Percentiles rank a stretch among this genome's conserved stretches.
Conservation (phyloP, 331 rosid genomes). For the Quercus phellos region DNA sequence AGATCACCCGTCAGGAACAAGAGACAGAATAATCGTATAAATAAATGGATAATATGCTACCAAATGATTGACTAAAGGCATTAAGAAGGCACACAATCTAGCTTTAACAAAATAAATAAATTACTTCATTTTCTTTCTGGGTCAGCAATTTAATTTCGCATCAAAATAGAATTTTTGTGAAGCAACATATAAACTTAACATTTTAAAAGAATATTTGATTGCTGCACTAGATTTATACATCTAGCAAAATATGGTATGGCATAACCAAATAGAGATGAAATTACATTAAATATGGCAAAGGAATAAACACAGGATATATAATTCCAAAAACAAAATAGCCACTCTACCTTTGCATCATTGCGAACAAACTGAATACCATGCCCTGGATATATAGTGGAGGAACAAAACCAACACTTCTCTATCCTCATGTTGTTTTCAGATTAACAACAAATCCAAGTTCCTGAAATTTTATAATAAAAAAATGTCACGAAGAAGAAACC, state of each 20-base stretch:
- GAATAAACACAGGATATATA: neutral
- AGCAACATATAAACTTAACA: neutral
- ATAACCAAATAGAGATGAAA: neutral
- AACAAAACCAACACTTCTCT: slow-evolving; percentile 95
- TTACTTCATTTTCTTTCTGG: neutral
- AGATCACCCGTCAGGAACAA: slow-evolving; percentile 11
- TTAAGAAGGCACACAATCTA: neutral
- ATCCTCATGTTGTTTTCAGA: slow-evolving; percentile 51
- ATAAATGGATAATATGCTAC: neutral
- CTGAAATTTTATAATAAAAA: neutral
- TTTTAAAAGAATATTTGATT: neutral
- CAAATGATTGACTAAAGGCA: neutral
- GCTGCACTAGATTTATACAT: neutral
- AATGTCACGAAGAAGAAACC: neutral
- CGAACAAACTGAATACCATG: slow-evolving; percentile 91
- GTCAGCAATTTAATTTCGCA: neutral
- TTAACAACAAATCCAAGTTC: slow-evolving; percentile 9
- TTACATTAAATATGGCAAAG: neutral
- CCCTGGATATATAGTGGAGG: slow-evolving; percentile 76
- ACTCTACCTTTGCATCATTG: slow-evolving; percentile 70
- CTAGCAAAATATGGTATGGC: neutral
- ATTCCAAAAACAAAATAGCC: neutral
- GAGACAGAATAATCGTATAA: neutral
- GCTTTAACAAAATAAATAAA: neutral
- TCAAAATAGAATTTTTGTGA: neutral